Evolutionary conservation across 2,329 filamentous ascomycete species (phyloP).

Genomic region (Biscogniauxia sp.): DNA sequence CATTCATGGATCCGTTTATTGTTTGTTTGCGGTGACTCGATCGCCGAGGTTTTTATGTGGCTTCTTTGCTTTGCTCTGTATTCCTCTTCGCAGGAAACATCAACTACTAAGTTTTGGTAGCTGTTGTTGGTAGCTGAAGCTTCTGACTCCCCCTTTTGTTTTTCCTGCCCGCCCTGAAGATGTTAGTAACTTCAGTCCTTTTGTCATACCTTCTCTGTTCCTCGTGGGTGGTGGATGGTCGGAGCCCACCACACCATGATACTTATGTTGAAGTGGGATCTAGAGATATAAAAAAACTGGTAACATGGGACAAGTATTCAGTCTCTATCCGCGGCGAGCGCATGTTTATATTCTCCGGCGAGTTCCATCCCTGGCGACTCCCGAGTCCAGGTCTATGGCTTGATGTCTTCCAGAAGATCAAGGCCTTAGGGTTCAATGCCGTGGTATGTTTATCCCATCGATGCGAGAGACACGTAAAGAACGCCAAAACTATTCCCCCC

Average conservation of each 20-base stretch:
- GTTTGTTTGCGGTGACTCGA: background rate
- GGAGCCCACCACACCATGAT: background rate
- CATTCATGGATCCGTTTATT: background rate
- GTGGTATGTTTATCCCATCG: slow-evolving; percentile 39
- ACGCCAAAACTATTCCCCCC: background rate
- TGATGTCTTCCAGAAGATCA: slow-evolving; percentile 79
- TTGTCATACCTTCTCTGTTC: background rate
- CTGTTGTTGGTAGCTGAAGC: background rate
- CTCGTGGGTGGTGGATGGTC: background rate
- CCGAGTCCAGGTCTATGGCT: slow-evolving; percentile 51
- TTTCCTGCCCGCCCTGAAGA: background rate
- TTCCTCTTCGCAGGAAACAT: too few species aligned
- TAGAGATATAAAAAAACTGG: background rate
- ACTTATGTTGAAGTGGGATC: background rate
- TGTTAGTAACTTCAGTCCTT: background rate
- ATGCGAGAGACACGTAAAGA: background rate
- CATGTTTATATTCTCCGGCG: slow-evolving; percentile 69
- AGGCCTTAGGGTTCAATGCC: slow-evolving; percentile 72
- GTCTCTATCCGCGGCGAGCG: slow-evolving; percentile 69
- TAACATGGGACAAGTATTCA: slow-evolving; percentile 72
- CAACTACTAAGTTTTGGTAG: background rate
- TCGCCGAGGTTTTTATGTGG: background rate
- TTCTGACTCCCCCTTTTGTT: background rate
- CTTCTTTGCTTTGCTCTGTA: background rate
- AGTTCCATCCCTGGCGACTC: slow-evolving; percentile 66